Percentiles rank a stretch among this genome's conserved stretches.
Evolutionary conservation across 1,284 basidiomycete species (phyloP).

Genomic region (Coriolopsis trogii): DNA sequence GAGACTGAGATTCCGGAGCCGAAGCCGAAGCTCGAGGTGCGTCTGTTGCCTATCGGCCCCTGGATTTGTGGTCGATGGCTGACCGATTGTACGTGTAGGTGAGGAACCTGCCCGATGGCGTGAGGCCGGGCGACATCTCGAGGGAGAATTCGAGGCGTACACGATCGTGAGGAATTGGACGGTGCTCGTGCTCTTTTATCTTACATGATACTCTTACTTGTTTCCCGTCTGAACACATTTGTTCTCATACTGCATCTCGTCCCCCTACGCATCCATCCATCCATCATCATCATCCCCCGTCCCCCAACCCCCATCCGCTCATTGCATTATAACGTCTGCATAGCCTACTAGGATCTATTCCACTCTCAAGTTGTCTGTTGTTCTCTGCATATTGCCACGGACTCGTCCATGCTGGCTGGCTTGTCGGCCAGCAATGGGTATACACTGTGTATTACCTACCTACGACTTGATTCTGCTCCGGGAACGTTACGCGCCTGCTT

Average conservation of each 20-base stretch:
- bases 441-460: neutral
- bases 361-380: neutral
- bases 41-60: neutral
- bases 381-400: too few relatives aligned
- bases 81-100: conserved; percentile 20
- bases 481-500: too few relatives aligned
- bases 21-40: conserved; percentile 14
- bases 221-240: too few relatives aligned
- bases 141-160: conserved; percentile 22
- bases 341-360: neutral
- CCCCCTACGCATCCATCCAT: too few relatives aligned
- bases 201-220: neutral
- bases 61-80: neutral
- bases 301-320: neutral
- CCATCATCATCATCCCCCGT: neutral
- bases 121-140: conserved; percentile 27
- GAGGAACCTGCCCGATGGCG: conserved; percentile 30
- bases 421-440: neutral
- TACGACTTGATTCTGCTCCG: conserved; percentile 1
- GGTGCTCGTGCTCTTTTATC: neutral
- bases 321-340: neutral
- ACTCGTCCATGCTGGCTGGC: neutral
- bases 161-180: too few relatives aligned
- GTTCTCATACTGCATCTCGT: too few relatives aligned
- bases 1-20: conserved; percentile 8